Conservation (phyloP, 129 eudicot species). For the Centrapalus pauciflorus region DNA sequence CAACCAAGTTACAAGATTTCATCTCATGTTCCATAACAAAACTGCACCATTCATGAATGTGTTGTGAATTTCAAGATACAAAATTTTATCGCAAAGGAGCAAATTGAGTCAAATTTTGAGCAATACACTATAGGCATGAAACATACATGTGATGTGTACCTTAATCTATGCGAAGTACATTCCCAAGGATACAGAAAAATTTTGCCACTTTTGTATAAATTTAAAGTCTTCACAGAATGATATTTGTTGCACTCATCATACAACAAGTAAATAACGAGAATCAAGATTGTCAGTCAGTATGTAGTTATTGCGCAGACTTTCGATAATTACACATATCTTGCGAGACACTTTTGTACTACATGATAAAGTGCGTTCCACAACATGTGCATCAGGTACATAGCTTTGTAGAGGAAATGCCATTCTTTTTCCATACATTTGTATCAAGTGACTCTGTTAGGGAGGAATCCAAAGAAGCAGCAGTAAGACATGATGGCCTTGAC, state of each 20-base stretch:
- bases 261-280: too few relatives aligned
- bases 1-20: background rate
- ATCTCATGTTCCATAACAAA: background rate
- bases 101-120: too few relatives aligned
- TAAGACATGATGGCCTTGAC: background rate
- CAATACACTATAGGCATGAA: background rate
- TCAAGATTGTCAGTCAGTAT: too few relatives aligned
- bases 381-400: too few relatives aligned
- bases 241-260: too few relatives aligned
- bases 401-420: background rate
- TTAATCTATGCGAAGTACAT: too few relatives aligned
- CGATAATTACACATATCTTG: too few relatives aligned
- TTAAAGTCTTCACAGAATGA: too few relatives aligned
- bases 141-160: background rate
- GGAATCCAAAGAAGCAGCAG: background rate
- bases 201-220: background rate
- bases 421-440: background rate
- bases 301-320: too few relatives aligned
- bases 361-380: too few relatives aligned
- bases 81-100: too few relatives aligned
- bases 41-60: background rate
- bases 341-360: too few relatives aligned
- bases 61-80: background rate
- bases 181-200: background rate
- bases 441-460: background rate